A percentile compares a stretch with the other conserved stretches of the same genome.
These are phyloP conservation scores for Tolypocladium inflatum DNA, from an alignment of 2,329 filamentous ascomycete genomes.

Conservation along the genomic window DNA sequence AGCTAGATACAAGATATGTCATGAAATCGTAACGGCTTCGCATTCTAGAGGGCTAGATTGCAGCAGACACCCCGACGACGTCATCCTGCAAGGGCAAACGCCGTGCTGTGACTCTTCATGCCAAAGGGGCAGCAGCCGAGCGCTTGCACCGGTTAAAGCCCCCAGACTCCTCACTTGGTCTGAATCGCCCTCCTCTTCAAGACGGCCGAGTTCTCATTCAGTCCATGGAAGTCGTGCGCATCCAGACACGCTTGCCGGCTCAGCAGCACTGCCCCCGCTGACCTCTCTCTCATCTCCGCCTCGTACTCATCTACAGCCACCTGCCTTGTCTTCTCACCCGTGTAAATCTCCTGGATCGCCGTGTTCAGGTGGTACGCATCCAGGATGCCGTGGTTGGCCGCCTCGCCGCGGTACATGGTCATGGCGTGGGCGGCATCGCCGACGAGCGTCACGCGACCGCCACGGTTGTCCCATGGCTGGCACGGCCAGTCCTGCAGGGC, in stretches of 20 bases:
- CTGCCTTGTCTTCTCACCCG: constrained; percentile 4
- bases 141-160: no score
- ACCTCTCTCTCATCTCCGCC: constrained; percentile 18
- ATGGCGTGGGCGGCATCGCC: constrained; percentile 51
- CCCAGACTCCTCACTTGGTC: neutral
- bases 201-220: constrained; percentile 22
- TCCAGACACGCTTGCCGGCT: constrained; percentile 23
- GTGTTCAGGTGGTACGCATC: constrained; percentile 22
- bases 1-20: neutral
- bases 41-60: neutral
- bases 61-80: neutral
- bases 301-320: constrained; percentile 18
- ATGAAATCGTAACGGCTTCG: neutral
- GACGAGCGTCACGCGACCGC: constrained; percentile 35
- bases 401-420: constrained; percentile 41
- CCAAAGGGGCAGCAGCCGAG: neutral
- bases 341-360: constrained; percentile 10
- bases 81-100: no score
- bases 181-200: constrained; percentile 13
- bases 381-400: constrained; percentile 29
- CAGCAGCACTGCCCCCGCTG: constrained; percentile 16
- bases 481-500: constrained; percentile 26
- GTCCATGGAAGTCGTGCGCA: constrained; percentile 17
- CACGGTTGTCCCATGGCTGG: constrained; percentile 29
- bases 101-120: neutral